Base-by-base conservation (phyloP, 179 eudicot species). In the Nepenthes alata region DNA sequence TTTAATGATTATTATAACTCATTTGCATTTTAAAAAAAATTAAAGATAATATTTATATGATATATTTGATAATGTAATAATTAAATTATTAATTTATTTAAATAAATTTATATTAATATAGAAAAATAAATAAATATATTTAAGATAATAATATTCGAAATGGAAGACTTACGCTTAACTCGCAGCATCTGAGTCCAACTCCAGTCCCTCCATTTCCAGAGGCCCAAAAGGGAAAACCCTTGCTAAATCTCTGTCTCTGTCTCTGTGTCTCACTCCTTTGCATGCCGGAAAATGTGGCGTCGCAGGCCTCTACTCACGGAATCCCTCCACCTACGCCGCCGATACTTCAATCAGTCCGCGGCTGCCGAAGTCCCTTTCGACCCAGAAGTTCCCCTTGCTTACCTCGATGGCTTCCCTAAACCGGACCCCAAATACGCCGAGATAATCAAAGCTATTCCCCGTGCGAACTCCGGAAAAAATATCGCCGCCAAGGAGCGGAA, bases 341-440 rank as follows among this genome's bases (percentile, higher is more conserved):
- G 85, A 55, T 62, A 52, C 59, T 60, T 66, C 70, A 55, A 44
- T 69, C 68, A 63, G 5, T 64, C 95, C 8, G 77, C 80, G 8
- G 74, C 78, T 7, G 74, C 67, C 10, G 45, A 73, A 1, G 66
- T 75, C 6, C 75, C 75, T 1, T 52, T 36, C 13, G 84, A 81
- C 57, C 69, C 70, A 12, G 66, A 72, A 50, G 12, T 52, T 0
- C 74, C 72, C 2, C 64, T 85, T 34, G 70, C 87, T 0, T 87
- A 89, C 82, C 81, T 84, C 2, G 70, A 69, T 0, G 89, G 75
- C 11, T 72, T 78, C 64, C 96, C 98, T 1, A 76, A 63, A 35
- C 96, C 98, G 12, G 82, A 81, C 66, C 91, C 96, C 0, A 84
- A 77, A 38, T 60, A 70, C 67, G 85, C 77, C 11, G 98, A 88